phyloP scores from a whole-genome alignment of 192 early-diverging fungal genomes.

The Linnemannia elongata region DNA sequence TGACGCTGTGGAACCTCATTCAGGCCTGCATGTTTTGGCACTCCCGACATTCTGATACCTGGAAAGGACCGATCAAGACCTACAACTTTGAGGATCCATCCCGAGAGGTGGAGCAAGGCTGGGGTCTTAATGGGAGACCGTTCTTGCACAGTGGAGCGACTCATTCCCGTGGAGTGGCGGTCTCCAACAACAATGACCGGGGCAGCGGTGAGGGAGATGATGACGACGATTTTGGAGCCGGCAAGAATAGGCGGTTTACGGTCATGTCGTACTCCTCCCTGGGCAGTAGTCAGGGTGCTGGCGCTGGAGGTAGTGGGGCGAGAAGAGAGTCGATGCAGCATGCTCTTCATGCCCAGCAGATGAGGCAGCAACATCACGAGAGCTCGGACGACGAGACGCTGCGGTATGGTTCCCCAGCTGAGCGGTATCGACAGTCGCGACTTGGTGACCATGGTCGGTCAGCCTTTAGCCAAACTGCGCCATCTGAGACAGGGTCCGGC shows the following conservation, averaged over 20 bases:
- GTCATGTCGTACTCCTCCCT: constrained; percentile 41
- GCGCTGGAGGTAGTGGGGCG: neutral
- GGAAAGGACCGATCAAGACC: constrained; percentile 43
- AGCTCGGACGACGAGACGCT: constrained; percentile 26
- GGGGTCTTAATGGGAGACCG: constrained; percentile 31
- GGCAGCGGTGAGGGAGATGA: constrained; percentile 10
- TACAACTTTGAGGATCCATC: constrained; percentile 47
- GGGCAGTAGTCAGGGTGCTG: constrained; percentile 17
- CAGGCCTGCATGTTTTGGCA: constrained; percentile 45
- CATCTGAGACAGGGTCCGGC: constrained; percentile 1
- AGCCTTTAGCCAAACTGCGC: neutral
- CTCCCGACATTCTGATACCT: constrained; percentile 20
- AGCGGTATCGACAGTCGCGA: constrained; percentile 40
- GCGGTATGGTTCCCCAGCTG: constrained; percentile 38
- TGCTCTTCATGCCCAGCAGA: constrained; percentile 9
- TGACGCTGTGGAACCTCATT: constrained; percentile 43
- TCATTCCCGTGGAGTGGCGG: constrained; percentile 1
- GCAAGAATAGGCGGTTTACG: constrained; percentile 29
- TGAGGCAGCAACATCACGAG: neutral
- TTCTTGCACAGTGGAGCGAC: constrained; percentile 8
- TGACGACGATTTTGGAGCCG: neutral
- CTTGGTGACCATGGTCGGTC: constrained; percentile 18
- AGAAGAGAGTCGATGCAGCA: constrained; percentile 26
- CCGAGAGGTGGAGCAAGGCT: constrained; percentile 16
- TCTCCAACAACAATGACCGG: neutral